Conservation (phyloP, 768 basidiomycete species). For the Suillus paluster region DNA sequence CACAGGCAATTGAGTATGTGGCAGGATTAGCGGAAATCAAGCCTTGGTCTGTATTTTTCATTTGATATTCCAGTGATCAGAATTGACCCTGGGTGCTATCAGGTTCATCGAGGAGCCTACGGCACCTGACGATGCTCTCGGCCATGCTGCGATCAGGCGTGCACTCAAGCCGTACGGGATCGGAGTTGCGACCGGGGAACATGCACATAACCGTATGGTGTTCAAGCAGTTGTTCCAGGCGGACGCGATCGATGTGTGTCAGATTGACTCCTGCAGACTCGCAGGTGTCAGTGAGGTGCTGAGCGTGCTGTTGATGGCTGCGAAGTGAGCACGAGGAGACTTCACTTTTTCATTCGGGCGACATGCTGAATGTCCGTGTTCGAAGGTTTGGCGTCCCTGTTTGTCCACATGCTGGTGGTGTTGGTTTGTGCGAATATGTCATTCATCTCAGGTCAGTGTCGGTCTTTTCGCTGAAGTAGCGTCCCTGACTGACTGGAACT, state of each 20-base stretch:
- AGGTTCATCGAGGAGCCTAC: slow-evolving; percentile 97
- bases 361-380: slow-evolving; percentile 11
- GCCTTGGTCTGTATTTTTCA: slow-evolving; percentile 68
- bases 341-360: slow-evolving; percentile 3
- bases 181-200: slow-evolving; percentile 93
- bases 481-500: not conserved
- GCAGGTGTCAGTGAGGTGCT: slow-evolving; percentile 96
- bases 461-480: slow-evolving; percentile 8
- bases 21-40: slow-evolving; percentile 76
- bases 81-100: not conserved
- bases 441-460: slow-evolving; percentile 70
- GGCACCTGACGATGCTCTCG: slow-evolving; percentile 88
- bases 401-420: slow-evolving; percentile 94
- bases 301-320: slow-evolving; percentile 86
- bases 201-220: slow-evolving; percentile 93
- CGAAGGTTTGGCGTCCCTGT: slow-evolving; percentile 78
- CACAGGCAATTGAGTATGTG: slow-evolving; percentile 91
- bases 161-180: slow-evolving; percentile 80
- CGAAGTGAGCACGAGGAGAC: slow-evolving; percentile 57
- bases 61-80: not conserved
- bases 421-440: slow-evolving; percentile 91
- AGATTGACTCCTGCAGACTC: slow-evolving; percentile 93
- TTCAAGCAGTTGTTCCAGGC: slow-evolving; percentile 94
- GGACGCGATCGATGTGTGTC: slow-evolving; percentile 92
- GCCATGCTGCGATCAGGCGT: slow-evolving; percentile 79